A percentile compares a stretch with the other conserved stretches of the same genome.
Evolutionary conservation across 2,329 filamentous ascomycete genomes (phyloP).

Genomic region (Aspergillus thermomutatus): DNA sequence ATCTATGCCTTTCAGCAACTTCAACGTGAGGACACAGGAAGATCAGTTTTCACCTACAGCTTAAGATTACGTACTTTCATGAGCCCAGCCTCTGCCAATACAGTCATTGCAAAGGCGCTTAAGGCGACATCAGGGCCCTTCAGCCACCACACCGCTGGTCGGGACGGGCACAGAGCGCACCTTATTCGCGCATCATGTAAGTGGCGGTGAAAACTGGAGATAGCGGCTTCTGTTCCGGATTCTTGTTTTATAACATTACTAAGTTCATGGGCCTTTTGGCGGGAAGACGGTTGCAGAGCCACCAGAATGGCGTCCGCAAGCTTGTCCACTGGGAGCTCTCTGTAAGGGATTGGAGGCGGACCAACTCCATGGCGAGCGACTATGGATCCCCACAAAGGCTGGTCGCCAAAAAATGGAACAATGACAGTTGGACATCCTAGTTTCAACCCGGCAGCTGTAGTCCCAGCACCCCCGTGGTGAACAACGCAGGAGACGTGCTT

Average conservation of each 20-base stretch:
- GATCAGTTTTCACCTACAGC: constrained; percentile 37
- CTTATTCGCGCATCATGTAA: constrained; percentile 64
- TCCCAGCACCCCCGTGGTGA: constrained; percentile 85
- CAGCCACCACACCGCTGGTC: constrained; percentile 72
- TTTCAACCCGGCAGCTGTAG: constrained; percentile 80
- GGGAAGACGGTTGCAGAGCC: constrained; percentile 59
- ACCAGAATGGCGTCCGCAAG: constrained; percentile 62
- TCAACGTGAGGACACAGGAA: too few species aligned
- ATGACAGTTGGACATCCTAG: constrained; percentile 76
- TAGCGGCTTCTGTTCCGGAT: constrained; percentile 60
- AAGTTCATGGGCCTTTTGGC: constrained; percentile 55
- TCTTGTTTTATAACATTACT: constrained; percentile 66
- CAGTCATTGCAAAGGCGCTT: constrained; percentile 69
- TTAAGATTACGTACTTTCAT: constrained; percentile 70
- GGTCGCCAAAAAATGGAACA: constrained; percentile 83
- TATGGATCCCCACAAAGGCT: constrained; percentile 80
- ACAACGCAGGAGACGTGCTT: constrained; percentile 75
- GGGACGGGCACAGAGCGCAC: constrained; percentile 65
- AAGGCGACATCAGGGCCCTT: constrained; percentile 65
- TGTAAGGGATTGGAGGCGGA: constrained; percentile 66
- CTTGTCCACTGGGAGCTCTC: constrained; percentile 62
- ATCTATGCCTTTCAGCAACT: constrained; percentile 27
- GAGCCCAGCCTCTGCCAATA: constrained; percentile 62
- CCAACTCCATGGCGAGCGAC: constrained; percentile 69
- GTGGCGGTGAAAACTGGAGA: constrained; percentile 66